phyloP scores from a whole-genome alignment of 2,329 filamentous ascomycete species.

The Cladosporium halotolerans region DNA sequence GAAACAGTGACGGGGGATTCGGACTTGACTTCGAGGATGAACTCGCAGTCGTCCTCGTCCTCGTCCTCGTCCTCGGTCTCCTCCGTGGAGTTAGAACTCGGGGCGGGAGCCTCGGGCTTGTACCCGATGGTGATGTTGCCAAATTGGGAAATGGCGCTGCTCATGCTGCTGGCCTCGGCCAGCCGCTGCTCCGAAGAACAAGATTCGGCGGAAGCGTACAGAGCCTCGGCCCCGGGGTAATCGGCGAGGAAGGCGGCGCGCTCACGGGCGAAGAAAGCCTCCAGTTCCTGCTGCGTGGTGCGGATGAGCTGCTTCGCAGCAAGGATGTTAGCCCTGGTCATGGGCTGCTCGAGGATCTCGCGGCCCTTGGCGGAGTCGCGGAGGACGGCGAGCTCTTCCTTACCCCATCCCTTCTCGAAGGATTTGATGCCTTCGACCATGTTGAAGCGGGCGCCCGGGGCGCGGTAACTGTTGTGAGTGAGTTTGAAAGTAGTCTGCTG shows the following conservation, averaged over 20 bases:
- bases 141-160: too few species aligned
- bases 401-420: background rate
- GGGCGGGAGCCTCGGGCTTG: background rate
- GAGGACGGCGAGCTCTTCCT: background rate
- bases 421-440: background rate
- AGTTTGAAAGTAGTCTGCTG: background rate
- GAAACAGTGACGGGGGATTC: too few species aligned
- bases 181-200: too few species aligned
- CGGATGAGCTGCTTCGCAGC: background rate
- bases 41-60: too few species aligned
- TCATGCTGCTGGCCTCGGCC: too few species aligned
- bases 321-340: background rate
- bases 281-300: background rate
- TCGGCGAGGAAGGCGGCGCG: background rate
- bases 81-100: too few species aligned
- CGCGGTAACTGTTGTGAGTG: background rate
- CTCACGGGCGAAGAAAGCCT: background rate
- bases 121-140: too few species aligned
- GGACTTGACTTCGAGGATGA: too few species aligned
- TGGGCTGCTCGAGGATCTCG: background rate
- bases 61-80: too few species aligned
- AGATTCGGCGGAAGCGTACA: background rate
- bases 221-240: background rate
- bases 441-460: background rate
- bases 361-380: background rate